Conservation (phyloP, 306 rosid species). For the Cicer judaicum region DNA sequence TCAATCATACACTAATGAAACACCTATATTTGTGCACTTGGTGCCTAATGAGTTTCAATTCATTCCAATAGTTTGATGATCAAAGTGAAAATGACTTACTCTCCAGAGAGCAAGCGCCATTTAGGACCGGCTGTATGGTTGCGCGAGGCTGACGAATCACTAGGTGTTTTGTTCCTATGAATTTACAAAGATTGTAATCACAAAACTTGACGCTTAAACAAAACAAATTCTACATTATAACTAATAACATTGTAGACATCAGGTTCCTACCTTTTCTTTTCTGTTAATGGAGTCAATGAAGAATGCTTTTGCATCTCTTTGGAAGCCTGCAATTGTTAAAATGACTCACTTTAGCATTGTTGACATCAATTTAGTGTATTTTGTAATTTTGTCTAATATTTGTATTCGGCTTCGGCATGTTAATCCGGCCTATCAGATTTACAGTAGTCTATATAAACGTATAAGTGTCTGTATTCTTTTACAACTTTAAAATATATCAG, state of each 20-base stretch:
- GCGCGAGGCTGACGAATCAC: slow-evolving; percentile 51
- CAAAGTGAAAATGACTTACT: slow-evolving; percentile 52
- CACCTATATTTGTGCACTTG: not conserved
- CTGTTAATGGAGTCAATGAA: slow-evolving; percentile 79
- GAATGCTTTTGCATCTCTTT: slow-evolving; percentile 56
- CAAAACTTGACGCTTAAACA: not conserved
- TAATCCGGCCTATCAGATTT: not conserved
- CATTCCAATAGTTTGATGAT: not conserved
- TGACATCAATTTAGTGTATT: not conserved
- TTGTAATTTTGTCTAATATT: too few species aligned
- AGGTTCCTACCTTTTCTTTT: slow-evolving; percentile 63
- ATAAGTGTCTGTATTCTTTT: too few species aligned
- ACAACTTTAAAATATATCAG: too few species aligned
- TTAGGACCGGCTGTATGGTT: slow-evolving; percentile 53
- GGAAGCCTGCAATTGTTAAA: slow-evolving; percentile 53
- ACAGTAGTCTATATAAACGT: too few species aligned
- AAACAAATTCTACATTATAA: not conserved
- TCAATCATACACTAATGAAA: not conserved
- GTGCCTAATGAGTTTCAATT: slow-evolving; percentile 17
- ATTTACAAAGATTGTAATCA: slow-evolving; percentile 13
- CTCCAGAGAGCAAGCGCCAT: slow-evolving; percentile 72
- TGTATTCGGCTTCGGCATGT: too few species aligned
- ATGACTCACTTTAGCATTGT: slow-evolving; percentile 34
- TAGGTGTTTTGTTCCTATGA: slow-evolving; percentile 62
- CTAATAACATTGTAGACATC: slow-evolving; percentile 10